Base-by-base conservation (phyloP, 495 filamentous ascomycete genomes). In the Podospora pseudopauciseta region DNA sequence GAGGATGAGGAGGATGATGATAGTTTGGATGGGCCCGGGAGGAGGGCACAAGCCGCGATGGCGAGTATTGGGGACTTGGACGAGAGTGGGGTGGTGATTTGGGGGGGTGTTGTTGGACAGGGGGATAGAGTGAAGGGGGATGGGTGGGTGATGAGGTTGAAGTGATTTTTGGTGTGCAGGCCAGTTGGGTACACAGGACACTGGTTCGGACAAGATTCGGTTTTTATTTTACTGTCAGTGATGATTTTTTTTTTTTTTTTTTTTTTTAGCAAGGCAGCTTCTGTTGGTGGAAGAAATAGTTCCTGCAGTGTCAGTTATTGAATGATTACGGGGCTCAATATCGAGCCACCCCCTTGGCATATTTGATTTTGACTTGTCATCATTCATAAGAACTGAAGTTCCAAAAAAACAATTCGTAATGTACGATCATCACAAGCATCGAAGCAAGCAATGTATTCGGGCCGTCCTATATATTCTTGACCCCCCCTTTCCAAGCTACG, bases 71-170 rank as follows among this genome's bases (percentile, higher is more conserved):
- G 78, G 15, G 83, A 85, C 57, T 64, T 86, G 27, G 83, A 85
- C 74, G 80, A 81, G 64, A 82, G 79, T 49, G 82, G 78, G 5
- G 76, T 88, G 4, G 73, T 87, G 20, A 64, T 88, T 5, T 86
- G 82, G 68, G 86, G 86, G 4, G 86, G 86, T 5, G 54, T 86
- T 5, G 54, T 86, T 71, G 72, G 76, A 44, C 81, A 76, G 56
- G 75, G 72, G 16, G 80, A 82, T 56, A 74, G 70, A 72, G 69
- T 82, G 16, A 68, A 81, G 30, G 84, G 83, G 28, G 84, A 87
- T 73, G 85, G 81, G 3, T 88, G 86, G 86, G 79, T 88, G 34
- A 73, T 88, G 34, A 74, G 77, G 68, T 72, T 87, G 67, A 79
- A 75, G 49, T 84, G 67, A 76, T 18, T 59, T 56, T 23, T 23